A percentile compares a stretch with the other conserved stretches of the same genome.
Evolutionary conservation across 805 yeast species (phyloP).

Genomic region (Ogataea trehalophila): DNA sequence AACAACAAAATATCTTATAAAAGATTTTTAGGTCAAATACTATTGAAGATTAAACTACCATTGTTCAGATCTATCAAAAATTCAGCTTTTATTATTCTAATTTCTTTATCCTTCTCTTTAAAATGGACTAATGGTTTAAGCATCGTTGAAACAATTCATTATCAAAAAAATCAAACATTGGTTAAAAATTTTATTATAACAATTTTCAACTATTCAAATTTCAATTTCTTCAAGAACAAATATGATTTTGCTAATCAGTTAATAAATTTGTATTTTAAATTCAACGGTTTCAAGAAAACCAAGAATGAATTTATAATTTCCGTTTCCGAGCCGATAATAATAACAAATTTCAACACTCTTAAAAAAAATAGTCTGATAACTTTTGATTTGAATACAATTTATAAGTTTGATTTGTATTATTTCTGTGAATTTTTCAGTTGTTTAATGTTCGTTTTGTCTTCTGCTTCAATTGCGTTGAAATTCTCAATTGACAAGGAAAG

Average conservation of each 20-base stretch:
- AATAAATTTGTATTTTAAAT: constrained; percentile 7
- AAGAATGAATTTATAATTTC: constrained; percentile 13
- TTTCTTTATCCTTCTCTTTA: constrained; percentile 27
- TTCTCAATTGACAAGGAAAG: constrained; percentile 29
- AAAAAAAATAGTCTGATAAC: constrained; percentile 9
- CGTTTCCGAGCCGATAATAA: constrained; percentile 26
- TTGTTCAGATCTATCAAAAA: constrained; percentile 29
- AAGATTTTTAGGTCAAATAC: constrained; percentile 25
- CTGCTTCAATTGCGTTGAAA: constrained; percentile 41
- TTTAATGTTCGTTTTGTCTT: constrained; percentile 46
- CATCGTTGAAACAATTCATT: not conserved
- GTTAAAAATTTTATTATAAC: constrained; percentile 3
- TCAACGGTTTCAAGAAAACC: constrained; percentile 1
- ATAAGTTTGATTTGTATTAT: constrained; percentile 45
- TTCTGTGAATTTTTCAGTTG: constrained; percentile 52
- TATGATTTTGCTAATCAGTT: constrained; percentile 28
- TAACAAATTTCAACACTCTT: constrained; percentile 4
- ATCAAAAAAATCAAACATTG: not conserved
- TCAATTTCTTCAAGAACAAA: constrained; percentile 25
- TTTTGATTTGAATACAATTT: constrained; percentile 26
- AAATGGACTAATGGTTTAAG: constrained; percentile 32
- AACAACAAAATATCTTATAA: constrained; percentile 10
- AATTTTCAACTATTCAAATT: constrained; percentile 11
- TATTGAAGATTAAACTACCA: constrained; percentile 35
- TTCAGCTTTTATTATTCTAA: constrained; percentile 22